These are phyloP conservation scores for Agrocybe praecox DNA, from an alignment of 768 basidiomycete species.

Conservation along the genomic window DNA sequence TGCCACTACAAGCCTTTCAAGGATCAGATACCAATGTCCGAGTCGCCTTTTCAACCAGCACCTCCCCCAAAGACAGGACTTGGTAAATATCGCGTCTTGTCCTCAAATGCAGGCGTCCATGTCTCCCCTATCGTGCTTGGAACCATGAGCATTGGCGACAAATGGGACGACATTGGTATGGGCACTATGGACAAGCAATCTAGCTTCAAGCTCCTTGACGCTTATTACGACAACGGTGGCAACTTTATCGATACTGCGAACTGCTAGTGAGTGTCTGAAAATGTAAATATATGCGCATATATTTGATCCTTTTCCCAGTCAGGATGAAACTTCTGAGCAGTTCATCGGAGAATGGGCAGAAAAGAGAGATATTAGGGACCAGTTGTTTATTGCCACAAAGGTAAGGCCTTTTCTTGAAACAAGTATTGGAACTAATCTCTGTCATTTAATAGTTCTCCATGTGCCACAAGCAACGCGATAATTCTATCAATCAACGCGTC, in stretches of 20 bases:
- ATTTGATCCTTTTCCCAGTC: slow-evolving; percentile 26
- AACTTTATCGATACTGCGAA: slow-evolving; percentile 54
- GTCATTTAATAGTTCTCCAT: slow-evolving; percentile 29
- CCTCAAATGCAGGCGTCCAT: slow-evolving; percentile 36
- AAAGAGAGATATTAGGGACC: slow-evolving; percentile 44
- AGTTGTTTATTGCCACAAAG: slow-evolving; percentile 51
- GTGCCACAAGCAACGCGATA: slow-evolving; percentile 29
- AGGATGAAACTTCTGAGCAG: slow-evolving; percentile 57
- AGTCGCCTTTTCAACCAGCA: neutral
- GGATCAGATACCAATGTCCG: neutral
- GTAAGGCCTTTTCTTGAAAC: slow-evolving; percentile 18
- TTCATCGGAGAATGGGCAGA: slow-evolving; percentile 60
- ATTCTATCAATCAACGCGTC: slow-evolving; percentile 26
- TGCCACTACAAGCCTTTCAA: neutral
- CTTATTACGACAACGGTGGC: slow-evolving; percentile 44
- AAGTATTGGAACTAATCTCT: neutral
- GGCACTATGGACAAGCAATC: slow-evolving; percentile 42
- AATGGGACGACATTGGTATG: slow-evolving; percentile 31
- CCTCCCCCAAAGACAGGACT: slow-evolving; percentile 32
- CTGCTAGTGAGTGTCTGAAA: slow-evolving; percentile 33
- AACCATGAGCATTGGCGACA: slow-evolving; percentile 43
- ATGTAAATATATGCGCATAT: neutral
- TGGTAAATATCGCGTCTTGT: slow-evolving; percentile 36
- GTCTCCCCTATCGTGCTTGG: slow-evolving; percentile 47
- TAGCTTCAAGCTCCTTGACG: slow-evolving; percentile 48